Evolutionary conservation across 371 early-diverging fungal species (phyloP).

Genomic region (Thermomucor indicae-seudaticae): DNA sequence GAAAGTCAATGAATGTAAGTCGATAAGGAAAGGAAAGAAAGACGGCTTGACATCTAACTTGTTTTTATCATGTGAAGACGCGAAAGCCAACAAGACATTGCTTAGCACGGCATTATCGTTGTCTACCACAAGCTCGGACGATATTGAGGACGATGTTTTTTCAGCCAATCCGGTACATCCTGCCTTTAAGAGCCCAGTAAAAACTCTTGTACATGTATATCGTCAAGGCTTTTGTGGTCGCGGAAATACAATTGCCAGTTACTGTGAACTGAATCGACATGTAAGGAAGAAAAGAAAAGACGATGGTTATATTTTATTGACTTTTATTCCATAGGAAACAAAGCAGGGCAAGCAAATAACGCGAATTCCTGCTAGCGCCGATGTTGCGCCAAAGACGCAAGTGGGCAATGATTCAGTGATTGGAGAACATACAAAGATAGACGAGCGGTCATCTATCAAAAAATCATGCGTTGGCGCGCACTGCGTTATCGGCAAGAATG

Average conservation of each 20-base stretch:
- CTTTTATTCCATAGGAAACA: conserved; percentile 32
- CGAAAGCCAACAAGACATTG: conserved; percentile 23
- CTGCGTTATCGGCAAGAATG: conserved; percentile 89
- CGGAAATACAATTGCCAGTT: conserved; percentile 79
- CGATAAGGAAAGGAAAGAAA: neutral
- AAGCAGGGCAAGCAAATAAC: conserved; percentile 53
- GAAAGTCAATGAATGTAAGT: conserved; percentile 63
- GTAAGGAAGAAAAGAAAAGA: conserved; percentile 40
- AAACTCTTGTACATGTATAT: conserved; percentile 40
- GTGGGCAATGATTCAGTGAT: conserved; percentile 91
- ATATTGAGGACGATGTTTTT: conserved; percentile 22
- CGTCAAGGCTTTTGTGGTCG: conserved; percentile 63
- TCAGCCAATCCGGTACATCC: conserved; percentile 22
- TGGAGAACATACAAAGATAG: conserved; percentile 86
- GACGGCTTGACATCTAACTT: neutral
- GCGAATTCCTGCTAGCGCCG: conserved; percentile 60
- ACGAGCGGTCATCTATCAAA: conserved; percentile 88
- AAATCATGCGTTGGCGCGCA: conserved; percentile 90
- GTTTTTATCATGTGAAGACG: conserved; percentile 18
- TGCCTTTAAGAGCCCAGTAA: conserved; percentile 43
- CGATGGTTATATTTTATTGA: neutral
- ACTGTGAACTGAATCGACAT: conserved; percentile 82
- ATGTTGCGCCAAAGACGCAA: conserved; percentile 64
- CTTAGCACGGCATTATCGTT: conserved; percentile 42
- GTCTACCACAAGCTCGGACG: conserved; percentile 39